phyloP scores from a whole-genome alignment of 2,329 filamentous ascomycete genomes.

The Tolypocladium cylindrosporum region DNA sequence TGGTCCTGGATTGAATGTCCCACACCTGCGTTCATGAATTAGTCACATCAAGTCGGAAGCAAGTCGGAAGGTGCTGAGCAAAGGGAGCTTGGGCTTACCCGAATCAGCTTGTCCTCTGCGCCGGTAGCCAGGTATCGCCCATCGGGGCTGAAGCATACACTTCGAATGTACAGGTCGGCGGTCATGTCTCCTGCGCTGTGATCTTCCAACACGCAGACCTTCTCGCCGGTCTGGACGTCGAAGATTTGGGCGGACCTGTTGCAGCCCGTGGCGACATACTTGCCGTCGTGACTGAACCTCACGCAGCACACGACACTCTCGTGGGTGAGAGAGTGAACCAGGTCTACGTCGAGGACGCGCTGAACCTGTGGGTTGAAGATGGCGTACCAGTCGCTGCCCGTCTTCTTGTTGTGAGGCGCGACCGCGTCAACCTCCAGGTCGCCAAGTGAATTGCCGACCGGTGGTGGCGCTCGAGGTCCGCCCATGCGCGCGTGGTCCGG shows the following conservation, averaged over 20 bases:
- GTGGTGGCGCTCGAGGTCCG: slow-evolving; percentile 36
- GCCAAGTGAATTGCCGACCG: slow-evolving; percentile 56
- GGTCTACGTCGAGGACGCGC: slow-evolving; percentile 82
- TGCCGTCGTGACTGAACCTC: slow-evolving; percentile 89
- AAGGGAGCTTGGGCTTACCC: slow-evolving; percentile 46
- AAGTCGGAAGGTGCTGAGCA: neutral
- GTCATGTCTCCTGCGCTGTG: slow-evolving; percentile 69
- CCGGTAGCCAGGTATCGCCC: slow-evolving; percentile 90
- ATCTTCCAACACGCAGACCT: slow-evolving; percentile 84
- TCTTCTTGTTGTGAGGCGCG: slow-evolving; percentile 79
- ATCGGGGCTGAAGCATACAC: slow-evolving; percentile 97
- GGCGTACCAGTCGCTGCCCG: slow-evolving; percentile 86
- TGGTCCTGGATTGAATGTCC: slow-evolving; percentile 77
- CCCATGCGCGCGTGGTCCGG: slow-evolving; percentile 51
- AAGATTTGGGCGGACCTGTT: slow-evolving; percentile 99
- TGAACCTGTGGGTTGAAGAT: slow-evolving; percentile 92
- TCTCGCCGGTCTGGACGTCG: slow-evolving; percentile 78
- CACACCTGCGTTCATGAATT: slow-evolving; percentile 58
- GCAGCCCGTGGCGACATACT: slow-evolving; percentile 92
- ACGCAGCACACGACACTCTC: slow-evolving; percentile 98
- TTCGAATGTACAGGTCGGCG: slow-evolving; percentile 92
- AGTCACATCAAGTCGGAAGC: slow-evolving; percentile 4
- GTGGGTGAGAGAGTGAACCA: slow-evolving; percentile 86
- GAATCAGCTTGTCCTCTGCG: slow-evolving; percentile 93
- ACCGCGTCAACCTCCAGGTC: slow-evolving; percentile 83